A percentile compares a stretch with the other conserved stretches of the same genome.
phyloP scores from a whole-genome alignment of 106 monocot species.

The Allium sativum region DNA sequence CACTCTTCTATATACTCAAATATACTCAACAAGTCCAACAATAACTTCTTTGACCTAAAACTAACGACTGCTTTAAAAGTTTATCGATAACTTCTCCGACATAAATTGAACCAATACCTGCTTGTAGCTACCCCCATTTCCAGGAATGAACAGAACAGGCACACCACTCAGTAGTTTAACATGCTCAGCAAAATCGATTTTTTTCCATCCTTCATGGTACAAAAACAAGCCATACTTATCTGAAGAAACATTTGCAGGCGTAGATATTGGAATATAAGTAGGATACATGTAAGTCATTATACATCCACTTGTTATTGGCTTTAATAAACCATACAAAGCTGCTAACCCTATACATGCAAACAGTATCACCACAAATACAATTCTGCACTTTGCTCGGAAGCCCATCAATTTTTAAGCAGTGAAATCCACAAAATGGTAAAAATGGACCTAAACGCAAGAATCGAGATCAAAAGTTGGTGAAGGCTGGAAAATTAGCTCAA shows the following conservation, averaged over 20 bases:
- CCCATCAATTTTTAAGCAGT: constrained; percentile 13
- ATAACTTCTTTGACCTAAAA: too few relatives aligned
- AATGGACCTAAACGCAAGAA: too few relatives aligned
- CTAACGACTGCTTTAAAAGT: too few relatives aligned
- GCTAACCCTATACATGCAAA: constrained; percentile 23
- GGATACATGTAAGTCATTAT: constrained; percentile 99
- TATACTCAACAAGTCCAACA: too few relatives aligned
- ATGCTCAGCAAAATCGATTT: constrained; percentile 84
- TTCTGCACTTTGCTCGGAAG: constrained; percentile 28
- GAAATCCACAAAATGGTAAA: too few relatives aligned
- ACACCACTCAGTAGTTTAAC: constrained; percentile 61
- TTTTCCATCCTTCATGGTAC: constrained; percentile 97
- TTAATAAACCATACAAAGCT: constrained; percentile 55
- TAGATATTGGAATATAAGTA: constrained; percentile 74
- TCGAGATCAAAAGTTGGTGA: too few relatives aligned
- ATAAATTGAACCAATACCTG: constrained; percentile 34
- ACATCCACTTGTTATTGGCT: constrained; percentile 66
- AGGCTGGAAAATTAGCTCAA: too few relatives aligned
- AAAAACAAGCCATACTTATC: constrained; percentile 78
- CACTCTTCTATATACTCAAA: too few relatives aligned
- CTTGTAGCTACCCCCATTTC: constrained; percentile 98
- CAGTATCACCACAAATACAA: constrained; percentile 33
- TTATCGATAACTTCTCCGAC: too few relatives aligned
- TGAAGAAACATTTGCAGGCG: constrained; percentile 46
- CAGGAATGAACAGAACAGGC: constrained; percentile 91